Base-by-base conservation (phyloP, 225 moss, liverwort and hornwort species). In the Neckera pumila region DNA sequence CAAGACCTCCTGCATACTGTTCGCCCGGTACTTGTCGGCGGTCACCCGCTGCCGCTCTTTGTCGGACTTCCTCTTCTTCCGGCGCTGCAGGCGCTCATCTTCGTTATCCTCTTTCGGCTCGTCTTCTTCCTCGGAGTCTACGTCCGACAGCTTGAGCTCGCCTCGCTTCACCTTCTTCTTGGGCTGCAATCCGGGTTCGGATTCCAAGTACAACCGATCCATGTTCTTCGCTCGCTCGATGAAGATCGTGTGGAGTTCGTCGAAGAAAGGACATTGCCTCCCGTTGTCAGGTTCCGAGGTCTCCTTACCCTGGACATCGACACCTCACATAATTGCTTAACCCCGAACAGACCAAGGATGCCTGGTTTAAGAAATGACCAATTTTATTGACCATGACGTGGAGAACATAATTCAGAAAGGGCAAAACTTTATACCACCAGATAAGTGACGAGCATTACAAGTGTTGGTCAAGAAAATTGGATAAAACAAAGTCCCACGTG, bases 281-380 rank as follows among this genome's bases (percentile, higher is more conserved):
- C 98, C 97, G 81, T 98, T 98, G 80, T 98, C 98, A 45, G 96
- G 96, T 85, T 98, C 98, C 76, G 97, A 96, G 2, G 96, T 98
- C 92, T 98, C 98, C 87, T 98, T 98, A 18, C 98, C 98, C 97
- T 98, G 91, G 86, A 92, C 83, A 88, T 86, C 51, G 73, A 63
- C 87, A 79, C 26, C 53, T 66, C 73, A 59, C 33, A 31, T 57
- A 87, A 74, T 73, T 64, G 63, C 84, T 86, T 54, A 86, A 65
- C 31, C 54, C 49, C 49, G 17, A 6, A 61, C 36, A n/a, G 12
- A 74, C 36, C 45, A 74, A 85, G 62, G 49, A 85, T 76, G 76
- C 38, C 20, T 28, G 49, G 28, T 14, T 75, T n/a, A 26, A 38
- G 7, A n/a, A 85, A 76, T 62, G n/a, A 72, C 23, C 57, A 42